phyloP scores from a whole-genome alignment of 2,329 filamentous ascomycete genomes.

The Hypoxylon sp. region DNA sequence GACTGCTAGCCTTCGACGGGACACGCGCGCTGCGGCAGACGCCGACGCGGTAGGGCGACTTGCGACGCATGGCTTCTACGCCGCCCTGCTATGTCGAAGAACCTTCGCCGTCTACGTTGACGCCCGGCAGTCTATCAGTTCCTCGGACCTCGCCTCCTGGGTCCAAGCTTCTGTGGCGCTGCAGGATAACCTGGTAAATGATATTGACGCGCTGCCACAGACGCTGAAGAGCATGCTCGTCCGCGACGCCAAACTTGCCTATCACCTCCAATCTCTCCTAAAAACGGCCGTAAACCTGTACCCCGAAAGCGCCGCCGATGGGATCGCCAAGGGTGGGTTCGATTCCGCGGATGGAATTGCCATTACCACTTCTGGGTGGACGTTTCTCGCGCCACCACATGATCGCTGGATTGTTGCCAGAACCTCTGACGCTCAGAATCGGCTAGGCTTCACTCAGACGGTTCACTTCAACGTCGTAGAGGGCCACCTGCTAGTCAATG shows the following conservation, averaged over 20 bases:
- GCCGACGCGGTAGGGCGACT: slow-evolving; percentile 55
- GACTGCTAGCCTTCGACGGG: slow-evolving; percentile 61
- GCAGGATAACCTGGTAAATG: slow-evolving; percentile 60
- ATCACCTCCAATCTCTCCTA: slow-evolving; percentile 55
- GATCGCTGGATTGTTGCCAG: slow-evolving; percentile 44
- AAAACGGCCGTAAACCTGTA: slow-evolving; percentile 51
- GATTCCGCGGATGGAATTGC: slow-evolving; percentile 43
- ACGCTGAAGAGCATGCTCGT: slow-evolving; percentile 57
- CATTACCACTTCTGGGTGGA: slow-evolving; percentile 52
- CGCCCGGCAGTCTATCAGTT: slow-evolving; percentile 22
- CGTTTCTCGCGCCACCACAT: slow-evolving; percentile 44
- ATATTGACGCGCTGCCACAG: slow-evolving; percentile 54
- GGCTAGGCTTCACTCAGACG: slow-evolving; percentile 29
- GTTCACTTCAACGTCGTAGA: slow-evolving; percentile 55
- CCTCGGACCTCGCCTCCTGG: slow-evolving; percentile 44
- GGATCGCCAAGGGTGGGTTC: slow-evolving; percentile 60
- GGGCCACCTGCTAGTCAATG: slow-evolving; percentile 56
- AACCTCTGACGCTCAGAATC: background rate
- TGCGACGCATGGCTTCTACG: slow-evolving; percentile 64
- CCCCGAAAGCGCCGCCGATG: slow-evolving; percentile 38
- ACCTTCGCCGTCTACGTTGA: slow-evolving; percentile 40
- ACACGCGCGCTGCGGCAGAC: slow-evolving; percentile 58
- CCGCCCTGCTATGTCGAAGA: slow-evolving; percentile 66
- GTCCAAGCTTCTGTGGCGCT: slow-evolving; percentile 52
- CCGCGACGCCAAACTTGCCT: slow-evolving; percentile 61